phyloP scores from a whole-genome alignment of 805 yeast species.

The Debaryomyces prosopidis region DNA sequence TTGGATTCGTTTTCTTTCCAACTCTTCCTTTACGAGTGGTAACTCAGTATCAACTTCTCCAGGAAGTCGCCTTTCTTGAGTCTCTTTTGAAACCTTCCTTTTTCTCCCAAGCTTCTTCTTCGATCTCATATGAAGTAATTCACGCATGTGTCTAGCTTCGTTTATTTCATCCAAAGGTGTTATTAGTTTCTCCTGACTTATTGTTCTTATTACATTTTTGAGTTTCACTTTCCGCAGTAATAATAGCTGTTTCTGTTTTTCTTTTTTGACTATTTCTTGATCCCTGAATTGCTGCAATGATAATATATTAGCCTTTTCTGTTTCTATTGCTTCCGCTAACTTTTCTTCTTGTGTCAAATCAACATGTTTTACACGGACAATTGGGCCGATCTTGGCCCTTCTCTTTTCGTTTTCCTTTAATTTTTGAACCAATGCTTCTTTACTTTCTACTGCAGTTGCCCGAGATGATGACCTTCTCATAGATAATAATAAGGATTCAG shows the following conservation, averaged over 20 bases:
- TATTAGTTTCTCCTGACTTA: conserved; percentile 48
- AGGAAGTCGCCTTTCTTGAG: conserved; percentile 22
- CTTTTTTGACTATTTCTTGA: conserved; percentile 79
- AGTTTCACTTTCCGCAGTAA: conserved; percentile 64
- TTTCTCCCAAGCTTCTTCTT: conserved; percentile 48
- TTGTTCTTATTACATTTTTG: conserved; percentile 56
- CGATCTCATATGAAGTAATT: conserved; percentile 32
- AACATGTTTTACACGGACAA: conserved; percentile 37
- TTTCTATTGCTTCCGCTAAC: conserved; percentile 79
- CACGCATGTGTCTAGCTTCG: conserved; percentile 42
- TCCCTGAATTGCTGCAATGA: conserved; percentile 79
- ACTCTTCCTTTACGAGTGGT: conserved; percentile 27
- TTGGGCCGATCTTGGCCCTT: conserved; percentile 47
- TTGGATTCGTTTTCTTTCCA: conserved; percentile 24
- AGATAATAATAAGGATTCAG: conserved; percentile 52
- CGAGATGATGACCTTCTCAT: conserved; percentile 76
- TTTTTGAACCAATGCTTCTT: conserved; percentile 72
- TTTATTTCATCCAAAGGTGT: conserved; percentile 66
- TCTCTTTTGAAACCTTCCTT: conserved; percentile 27
- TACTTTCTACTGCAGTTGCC: conserved; percentile 72
- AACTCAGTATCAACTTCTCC: conserved; percentile 30
- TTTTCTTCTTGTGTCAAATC: conserved; percentile 73
- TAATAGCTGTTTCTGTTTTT: conserved; percentile 71
- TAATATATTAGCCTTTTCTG: conserved; percentile 73
- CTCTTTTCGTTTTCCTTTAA: conserved; percentile 68